Conservation (phyloP, 495 filamentous ascomycete species). For the Friedmanniomyces endolithicus region DNA sequence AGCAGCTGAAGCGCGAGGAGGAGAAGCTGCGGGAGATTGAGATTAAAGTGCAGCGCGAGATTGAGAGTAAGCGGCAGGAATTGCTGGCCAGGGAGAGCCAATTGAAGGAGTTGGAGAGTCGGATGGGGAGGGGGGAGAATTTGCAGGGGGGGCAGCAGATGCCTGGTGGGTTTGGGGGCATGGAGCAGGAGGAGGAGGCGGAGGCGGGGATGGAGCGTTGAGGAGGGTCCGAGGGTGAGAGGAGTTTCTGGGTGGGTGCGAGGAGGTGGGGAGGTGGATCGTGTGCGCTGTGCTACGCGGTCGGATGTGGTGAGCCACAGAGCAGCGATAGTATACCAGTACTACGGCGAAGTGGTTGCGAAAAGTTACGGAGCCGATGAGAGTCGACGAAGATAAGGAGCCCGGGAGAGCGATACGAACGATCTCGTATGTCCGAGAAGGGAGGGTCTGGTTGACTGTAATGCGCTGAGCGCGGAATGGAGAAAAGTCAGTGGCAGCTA, state of each 20-base stretch:
- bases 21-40: slow-evolving; percentile 99
- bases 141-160: neutral
- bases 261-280: too few relatives aligned
- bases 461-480: too few relatives aligned
- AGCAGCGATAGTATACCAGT: too few relatives aligned
- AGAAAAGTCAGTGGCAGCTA: too few relatives aligned
- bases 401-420: too few relatives aligned
- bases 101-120: slow-evolving; percentile 83
- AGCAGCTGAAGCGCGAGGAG: slow-evolving; percentile 95
- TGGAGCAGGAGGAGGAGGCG: neutral
- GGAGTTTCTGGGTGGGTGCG: neutral
- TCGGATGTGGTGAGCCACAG: too few relatives aligned
- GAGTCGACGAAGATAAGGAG: too few relatives aligned
- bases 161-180: neutral
- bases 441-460: too few relatives aligned
- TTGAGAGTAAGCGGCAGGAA: slow-evolving; percentile 99
- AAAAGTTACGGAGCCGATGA: too few relatives aligned
- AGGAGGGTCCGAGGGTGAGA: neutral
- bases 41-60: slow-evolving; percentile 97
- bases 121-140: slow-evolving; percentile 60
- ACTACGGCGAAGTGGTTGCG: too few relatives aligned
- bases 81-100: slow-evolving; percentile 94
- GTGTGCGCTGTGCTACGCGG: too few relatives aligned
- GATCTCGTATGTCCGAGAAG: too few relatives aligned
- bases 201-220: neutral